Evolutionary conservation across 164 flowering plant species (phyloP), one percentile per base, ranked within the genome.

Genomic region (Vitis cinerea): DNA sequence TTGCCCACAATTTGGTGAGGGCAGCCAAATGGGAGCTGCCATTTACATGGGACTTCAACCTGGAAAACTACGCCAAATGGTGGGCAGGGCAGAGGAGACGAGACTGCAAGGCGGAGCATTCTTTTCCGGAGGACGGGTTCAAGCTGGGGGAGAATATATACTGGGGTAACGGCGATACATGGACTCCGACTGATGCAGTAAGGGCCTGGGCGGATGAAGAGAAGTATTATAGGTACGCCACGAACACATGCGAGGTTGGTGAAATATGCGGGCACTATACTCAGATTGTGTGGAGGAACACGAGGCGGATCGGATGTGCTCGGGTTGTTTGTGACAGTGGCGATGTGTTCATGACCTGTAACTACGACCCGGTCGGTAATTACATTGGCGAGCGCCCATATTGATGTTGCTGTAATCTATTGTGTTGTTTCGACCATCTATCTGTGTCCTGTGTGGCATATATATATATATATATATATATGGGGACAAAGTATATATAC

Each of bases 201-300:
- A 51, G 58, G 1, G 84, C 82, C 1, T 95, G 99, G 99, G 91
- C 86, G 1, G 86, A 61, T 3, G 99, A 95, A 62, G 92, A 85
- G 80, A 88, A 84, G 76, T 93, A 82, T 56, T 95, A 95, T 63
- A 31, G 62, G 9, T 92, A 90, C 55, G 70, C 13, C 0, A 65
- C 74, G 7, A 95, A 95, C 70, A 73, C 79, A 2, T 95, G 99
- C 71, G 75, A 66, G 31, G 73, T 10, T 0, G 90, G 85, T 0
- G 74, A 87, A 50, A 61, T 81, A 81, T 95, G 99, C 71, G 97
- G 98, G 2, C 98, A 93, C 72, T 94, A 90, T 61, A 94, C 99
- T 1, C 99, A 94, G 69, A 83, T 94, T 49, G 97, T 94, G 54
- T 95, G 99, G 99, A 83, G 55, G 75, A 76, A 4, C 16, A 95